Conservation (phyloP, 2,329 filamentous ascomycete genomes). For the Ophiostoma perfectum region DNA sequence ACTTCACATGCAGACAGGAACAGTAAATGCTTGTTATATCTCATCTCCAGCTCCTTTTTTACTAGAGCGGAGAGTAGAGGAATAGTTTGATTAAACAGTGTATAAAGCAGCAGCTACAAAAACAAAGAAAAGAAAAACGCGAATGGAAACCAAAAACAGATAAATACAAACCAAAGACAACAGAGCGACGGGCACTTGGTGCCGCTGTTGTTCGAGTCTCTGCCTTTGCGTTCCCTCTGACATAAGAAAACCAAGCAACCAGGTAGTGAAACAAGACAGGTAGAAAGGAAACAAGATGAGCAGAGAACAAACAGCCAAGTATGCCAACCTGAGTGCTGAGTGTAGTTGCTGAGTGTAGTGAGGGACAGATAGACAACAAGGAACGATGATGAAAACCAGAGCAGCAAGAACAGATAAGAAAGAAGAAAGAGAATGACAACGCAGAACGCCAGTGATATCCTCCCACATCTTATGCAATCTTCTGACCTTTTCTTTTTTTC, state of each 20-base stretch:
- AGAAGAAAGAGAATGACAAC: conserved; percentile 1
- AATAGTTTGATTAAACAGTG: neutral
- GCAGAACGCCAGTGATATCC: neutral
- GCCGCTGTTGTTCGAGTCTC: no score
- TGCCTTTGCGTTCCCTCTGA: no score
- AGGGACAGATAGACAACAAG: no score
- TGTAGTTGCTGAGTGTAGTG: neutral
- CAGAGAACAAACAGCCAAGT: neutral
- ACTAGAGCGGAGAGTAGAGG: neutral
- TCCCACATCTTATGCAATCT: neutral
- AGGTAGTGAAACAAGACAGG: neutral
- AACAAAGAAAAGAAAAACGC: neutral
- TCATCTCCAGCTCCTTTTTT: neutral
- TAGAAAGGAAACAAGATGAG: neutral
- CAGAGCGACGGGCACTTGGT: neutral
- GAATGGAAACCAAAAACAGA: neutral
- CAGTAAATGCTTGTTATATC: neutral
- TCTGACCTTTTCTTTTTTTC: neutral
- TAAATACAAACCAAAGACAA: neutral
- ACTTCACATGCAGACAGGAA: neutral
- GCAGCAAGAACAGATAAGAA: neutral
- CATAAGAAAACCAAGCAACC: no score
- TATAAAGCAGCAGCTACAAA: neutral
- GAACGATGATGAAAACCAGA: no score
- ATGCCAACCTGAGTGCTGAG: neutral